Base-by-base conservation (phyloP, 2,329 filamentous ascomycete species). In the Colletotrichum costaricense region DNA sequence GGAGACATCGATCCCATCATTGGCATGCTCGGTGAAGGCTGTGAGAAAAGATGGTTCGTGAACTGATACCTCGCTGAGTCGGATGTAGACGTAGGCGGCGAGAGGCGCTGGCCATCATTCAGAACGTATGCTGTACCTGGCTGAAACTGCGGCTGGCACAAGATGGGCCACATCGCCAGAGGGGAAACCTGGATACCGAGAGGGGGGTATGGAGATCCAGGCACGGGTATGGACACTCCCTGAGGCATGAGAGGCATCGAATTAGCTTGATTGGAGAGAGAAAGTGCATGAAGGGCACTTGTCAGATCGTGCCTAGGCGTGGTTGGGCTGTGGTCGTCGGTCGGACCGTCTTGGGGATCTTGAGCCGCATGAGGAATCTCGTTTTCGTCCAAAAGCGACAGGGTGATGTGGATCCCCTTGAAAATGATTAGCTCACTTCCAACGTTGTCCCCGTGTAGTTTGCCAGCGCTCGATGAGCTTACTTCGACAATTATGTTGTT, bases 141-240 rank as follows among this genome's bases (percentile, higher is more conserved):
- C 9, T 77, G 73, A 28, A 81, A 77, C 11, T 77, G 78, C 2
- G 81, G 72, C 54, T 79, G 81, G 16, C 81, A 77, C 69, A 84
- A 75, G 46, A 83, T 74, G 3, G 82, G 82, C 63, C 81, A 82
- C 78, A 82, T 78, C 5, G 80, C 68, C 56, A 80, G 76, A 5
- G 78, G 72, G 24, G 78, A 78, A 1, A 77, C 63, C n/a, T 76
- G 76, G 12, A 79, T 62, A 7, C 76, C 74, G 6, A 74, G 42
- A 14, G 74, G 22, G 3, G 74, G 35, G 26, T 69, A 75, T 3
- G 52, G 56, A 5, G 63, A 46, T 26, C 22, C 46, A 4, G 55
- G n/a, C 22, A 28, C 67, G 4, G 56, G 5, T 2, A 67, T 24
- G 33, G 55, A 11, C 12, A 35, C 22, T 24, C 30, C 30, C 12